Base-by-base conservation (phyloP, 2,329 filamentous ascomycete species). In the Fusarium bactridioides region DNA sequence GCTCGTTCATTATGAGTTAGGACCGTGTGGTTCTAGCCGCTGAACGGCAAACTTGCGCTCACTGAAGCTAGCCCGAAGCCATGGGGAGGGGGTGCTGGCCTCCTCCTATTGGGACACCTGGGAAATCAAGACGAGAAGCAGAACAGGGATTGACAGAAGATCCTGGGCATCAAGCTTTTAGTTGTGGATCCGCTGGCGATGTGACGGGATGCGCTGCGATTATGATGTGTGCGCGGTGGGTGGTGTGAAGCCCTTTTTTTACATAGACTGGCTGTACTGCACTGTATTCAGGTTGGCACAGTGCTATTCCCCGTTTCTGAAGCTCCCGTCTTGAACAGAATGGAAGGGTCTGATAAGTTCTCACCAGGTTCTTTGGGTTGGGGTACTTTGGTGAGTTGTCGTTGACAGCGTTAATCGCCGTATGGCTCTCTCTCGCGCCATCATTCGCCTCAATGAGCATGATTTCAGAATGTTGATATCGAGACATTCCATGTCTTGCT, bases 91-190 rank as follows among this genome's bases (percentile, higher is more conserved):
- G 56, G 64, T 37, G 27, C 53, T 16, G 25, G 25, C 16, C 55
- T 19, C 53, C 55, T 73, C 69, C 61, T 47, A 73, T 71, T 73
- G 58, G 70, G 44, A 62, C 65, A 54, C 45, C 57, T 50, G 41
- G 29, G 23, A 53, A 45, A 43, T 56, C 58, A 57, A 66, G 51
- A 38, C 40, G 25, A 50, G 37, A 23, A 12, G 25, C 48, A 8
- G 29, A 38, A 44, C 66, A 69, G 45, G 70, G 70, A 58, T 56
- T 35, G n/a, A 63, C 35, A 45, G 47, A 35, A n/a, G 63, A 47
- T 65, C 60, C 69, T 57, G 51, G 65, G 61, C 61, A 74, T 57
- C 72, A 73, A 74, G 72, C 69, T 74, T 70, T 68, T 68, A 59
- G 45, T 56, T 59, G 69, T 74, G 72, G 69, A 68, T 67, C 69